Evolutionary conservation across 768 basidiomycete genomes (phyloP).

Genomic region (Kwoniella pini): DNA sequence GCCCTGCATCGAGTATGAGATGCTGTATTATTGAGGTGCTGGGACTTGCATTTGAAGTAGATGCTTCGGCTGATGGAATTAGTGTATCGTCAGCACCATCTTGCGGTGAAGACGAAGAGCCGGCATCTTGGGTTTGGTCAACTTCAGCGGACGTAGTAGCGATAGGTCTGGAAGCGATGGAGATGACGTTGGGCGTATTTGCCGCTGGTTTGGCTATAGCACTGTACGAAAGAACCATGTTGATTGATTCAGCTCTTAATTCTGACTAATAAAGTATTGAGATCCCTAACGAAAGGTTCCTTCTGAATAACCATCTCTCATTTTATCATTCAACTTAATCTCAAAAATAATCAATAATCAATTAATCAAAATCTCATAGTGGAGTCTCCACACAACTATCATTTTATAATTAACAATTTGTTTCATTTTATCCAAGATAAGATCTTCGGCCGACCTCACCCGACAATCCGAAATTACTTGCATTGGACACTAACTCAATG

Average conservation of each 20-base stretch:
- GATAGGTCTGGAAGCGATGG: constrained; percentile 7
- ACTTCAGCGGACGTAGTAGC: neutral
- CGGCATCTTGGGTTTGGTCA: neutral
- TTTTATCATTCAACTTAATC: too few species aligned
- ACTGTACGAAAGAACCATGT: constrained; percentile 46
- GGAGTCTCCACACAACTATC: neutral
- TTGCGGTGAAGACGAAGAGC: neutral
- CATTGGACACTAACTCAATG: neutral
- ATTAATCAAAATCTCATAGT: neutral
- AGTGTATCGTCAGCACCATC: neutral
- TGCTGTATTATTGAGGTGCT: constrained; percentile 55
- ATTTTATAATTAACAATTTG: neutral
- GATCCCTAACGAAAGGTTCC: too few species aligned
- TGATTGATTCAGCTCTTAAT: neutral
- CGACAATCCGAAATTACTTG: constrained; percentile 12
- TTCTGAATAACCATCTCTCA: too few species aligned
- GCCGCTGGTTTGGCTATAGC: constrained; percentile 27
- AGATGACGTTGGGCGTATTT: constrained; percentile 20
- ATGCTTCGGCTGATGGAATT: neutral
- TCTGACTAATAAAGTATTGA: neutral
- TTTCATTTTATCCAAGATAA: neutral
- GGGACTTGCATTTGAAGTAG: neutral
- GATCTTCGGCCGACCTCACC: constrained; percentile 10
- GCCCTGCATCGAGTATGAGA: constrained; percentile 90
- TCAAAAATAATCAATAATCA: too few species aligned